Evolutionary conservation across 768 basidiomycete genomes (phyloP).

Genomic region (Mycena leptocephala): DNA sequence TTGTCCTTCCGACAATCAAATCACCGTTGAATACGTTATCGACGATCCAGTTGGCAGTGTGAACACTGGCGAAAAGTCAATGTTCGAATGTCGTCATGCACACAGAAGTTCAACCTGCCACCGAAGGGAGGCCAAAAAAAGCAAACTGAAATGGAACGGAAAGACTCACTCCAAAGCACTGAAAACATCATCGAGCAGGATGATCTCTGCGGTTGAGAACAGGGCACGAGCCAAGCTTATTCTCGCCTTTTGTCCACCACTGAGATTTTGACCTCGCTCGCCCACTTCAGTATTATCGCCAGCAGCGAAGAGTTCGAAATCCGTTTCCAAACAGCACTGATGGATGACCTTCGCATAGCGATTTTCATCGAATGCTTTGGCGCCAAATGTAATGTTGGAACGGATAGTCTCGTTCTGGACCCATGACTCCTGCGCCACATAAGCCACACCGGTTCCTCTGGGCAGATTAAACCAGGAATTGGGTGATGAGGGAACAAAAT

Average conservation of each 20-base stretch:
- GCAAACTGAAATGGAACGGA: not conserved
- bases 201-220: conserved; percentile 66
- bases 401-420: conserved; percentile 86
- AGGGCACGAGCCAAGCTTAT: conserved; percentile 64
- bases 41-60: conserved; percentile 88
- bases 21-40: conserved; percentile 88
- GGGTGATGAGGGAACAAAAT: conserved; percentile 66
- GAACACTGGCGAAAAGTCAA: too few species aligned
- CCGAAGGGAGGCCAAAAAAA: not conserved
- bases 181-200: conserved; percentile 83
- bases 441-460: conserved; percentile 79
- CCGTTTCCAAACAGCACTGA: conserved; percentile 83
- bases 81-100: too few species aligned
- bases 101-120: too few species aligned
- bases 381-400: conserved; percentile 89
- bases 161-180: conserved; percentile 65
- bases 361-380: conserved; percentile 76
- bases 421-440: conserved; percentile 90
- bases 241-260: conserved; percentile 65
- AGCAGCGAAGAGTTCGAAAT: conserved; percentile 79
- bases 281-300: conserved; percentile 58
- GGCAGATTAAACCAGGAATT: conserved; percentile 82
- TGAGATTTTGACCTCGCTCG: conserved; percentile 13
- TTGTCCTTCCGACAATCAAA: conserved; percentile 83
- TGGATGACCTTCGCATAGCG: conserved; percentile 84